Base-by-base conservation (phyloP, 306 rosid genomes). In the Vigna angularis region DNA sequence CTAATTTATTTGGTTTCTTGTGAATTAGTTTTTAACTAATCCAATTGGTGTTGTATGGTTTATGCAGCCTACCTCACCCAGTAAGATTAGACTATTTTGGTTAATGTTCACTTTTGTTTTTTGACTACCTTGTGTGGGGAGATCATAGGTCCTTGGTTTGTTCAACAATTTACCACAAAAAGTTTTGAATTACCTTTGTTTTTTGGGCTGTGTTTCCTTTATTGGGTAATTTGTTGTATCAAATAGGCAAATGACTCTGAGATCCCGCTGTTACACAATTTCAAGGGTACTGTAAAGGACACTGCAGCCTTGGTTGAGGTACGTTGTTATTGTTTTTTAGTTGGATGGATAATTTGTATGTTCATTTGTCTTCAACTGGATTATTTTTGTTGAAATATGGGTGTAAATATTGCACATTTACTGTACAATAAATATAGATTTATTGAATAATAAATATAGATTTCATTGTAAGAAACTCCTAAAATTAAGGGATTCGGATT, bases 191-290 rank as follows among this genome's bases (percentile, higher is more conserved):
- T 17, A 17, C 11, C 18, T 24, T 59, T 4, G 7, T 48, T 75
- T 73, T 80, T 32, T 44, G 44, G 61, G 5, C 11, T 57, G 20
- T 40, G 59, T 62, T 52, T 34, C 74, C 58, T 66, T 75, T 58
- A 61, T 58, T 88, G 58, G 58, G 84, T 82, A 18, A 38, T 82
- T 71, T 36, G 52, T 28, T 73, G 50, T 68, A 58, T 65, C 12
- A 75, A 72, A 51, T 79, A 94, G 98, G 98, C 87, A 78, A 92
- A 95, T 81, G 98, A 95, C 48, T 89, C 87, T 68, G 98, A 95
- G 86, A 92, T 95, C 75, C 98, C 98, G 36, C 85, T 95, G 63
- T 77, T 92, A 80, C 91, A 95, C 73, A 97, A 95, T 75, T 90
- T 73, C 81, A 84, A 84, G 70, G 90, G 93, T 32, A 75, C 30